Evolutionary conservation across 495 filamentous ascomycete species (phyloP).

Genomic region (Hypoxylon trugodes): DNA sequence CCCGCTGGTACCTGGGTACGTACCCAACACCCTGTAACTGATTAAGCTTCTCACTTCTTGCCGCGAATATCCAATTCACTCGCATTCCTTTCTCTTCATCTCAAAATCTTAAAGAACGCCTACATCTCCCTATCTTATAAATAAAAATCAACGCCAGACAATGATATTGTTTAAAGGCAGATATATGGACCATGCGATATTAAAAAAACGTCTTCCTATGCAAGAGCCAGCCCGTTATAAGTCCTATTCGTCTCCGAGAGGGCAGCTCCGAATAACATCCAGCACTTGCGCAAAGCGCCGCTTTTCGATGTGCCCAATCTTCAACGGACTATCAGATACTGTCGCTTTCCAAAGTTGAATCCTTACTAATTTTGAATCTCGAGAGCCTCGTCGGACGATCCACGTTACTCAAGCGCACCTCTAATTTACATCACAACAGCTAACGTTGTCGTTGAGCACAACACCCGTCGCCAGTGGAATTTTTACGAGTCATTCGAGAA

Average conservation of each 20-base stretch:
- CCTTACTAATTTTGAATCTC: not conserved
- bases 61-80: too few species aligned
- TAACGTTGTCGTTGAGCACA: not conserved
- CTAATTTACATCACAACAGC: slow-evolving; percentile 16
- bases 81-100: too few species aligned
- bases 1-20: not conserved
- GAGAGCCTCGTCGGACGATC: slow-evolving; percentile 12
- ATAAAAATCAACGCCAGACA: too few species aligned
- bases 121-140: too few species aligned
- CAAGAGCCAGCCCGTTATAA: too few species aligned
- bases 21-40: slow-evolving; percentile 1
- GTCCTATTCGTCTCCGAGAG: too few species aligned
- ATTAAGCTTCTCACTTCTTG: too few species aligned
- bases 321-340: not conserved
- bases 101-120: too few species aligned
- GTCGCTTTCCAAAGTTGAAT: not conserved
- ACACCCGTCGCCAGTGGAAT: not conserved
- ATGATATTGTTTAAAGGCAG: too few species aligned
- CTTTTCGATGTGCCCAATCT: not conserved
- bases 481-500: slow-evolving; percentile 23
- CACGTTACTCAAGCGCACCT: slow-evolving; percentile 23
- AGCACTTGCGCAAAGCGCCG: not conserved
- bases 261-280: not conserved
- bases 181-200: too few species aligned
- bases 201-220: too few species aligned